A percentile compares a stretch with the other conserved stretches of the same genome.
Conservation (phyloP, 495 filamentous ascomycete species). For the Talaromyces ruber region DNA sequence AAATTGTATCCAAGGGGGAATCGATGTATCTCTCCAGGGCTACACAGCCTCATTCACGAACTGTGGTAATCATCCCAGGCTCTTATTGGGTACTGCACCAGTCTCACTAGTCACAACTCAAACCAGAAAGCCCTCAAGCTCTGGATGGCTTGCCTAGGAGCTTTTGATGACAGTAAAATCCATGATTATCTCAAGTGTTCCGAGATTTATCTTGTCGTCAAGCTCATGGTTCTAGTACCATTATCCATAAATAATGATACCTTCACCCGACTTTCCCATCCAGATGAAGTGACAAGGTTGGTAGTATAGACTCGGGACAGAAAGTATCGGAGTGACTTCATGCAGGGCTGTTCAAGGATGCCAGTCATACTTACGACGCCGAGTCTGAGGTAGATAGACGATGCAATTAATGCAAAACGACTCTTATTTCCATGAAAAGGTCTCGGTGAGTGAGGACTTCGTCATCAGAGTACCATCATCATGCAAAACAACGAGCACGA, state of each 20-base stretch:
- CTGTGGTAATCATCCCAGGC: too few relatives aligned
- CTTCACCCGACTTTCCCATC: neutral
- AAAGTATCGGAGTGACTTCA: neutral
- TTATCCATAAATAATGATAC: neutral
- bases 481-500: neutral
- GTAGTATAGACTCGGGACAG: neutral
- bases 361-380: too few relatives aligned
- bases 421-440: neutral
- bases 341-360: neutral
- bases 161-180: too few relatives aligned
- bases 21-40: too few relatives aligned
- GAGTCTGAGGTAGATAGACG: neutral
- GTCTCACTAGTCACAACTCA: too few relatives aligned
- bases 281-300: neutral
- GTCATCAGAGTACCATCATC: neutral
- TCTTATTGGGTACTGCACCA: too few relatives aligned
- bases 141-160: too few relatives aligned
- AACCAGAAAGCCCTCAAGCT: too few relatives aligned
- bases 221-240: neutral
- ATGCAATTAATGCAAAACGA: neutral
- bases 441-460: neutral
- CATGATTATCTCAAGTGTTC: too few relatives aligned
- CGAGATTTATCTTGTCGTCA: neutral
- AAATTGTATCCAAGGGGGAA: too few relatives aligned
- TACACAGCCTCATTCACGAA: too few relatives aligned